A percentile compares a stretch with the other conserved stretches of the same genome.
Conservation (phyloP, 2,329 filamentous ascomycete species). For the Clonostachys sp. region DNA sequence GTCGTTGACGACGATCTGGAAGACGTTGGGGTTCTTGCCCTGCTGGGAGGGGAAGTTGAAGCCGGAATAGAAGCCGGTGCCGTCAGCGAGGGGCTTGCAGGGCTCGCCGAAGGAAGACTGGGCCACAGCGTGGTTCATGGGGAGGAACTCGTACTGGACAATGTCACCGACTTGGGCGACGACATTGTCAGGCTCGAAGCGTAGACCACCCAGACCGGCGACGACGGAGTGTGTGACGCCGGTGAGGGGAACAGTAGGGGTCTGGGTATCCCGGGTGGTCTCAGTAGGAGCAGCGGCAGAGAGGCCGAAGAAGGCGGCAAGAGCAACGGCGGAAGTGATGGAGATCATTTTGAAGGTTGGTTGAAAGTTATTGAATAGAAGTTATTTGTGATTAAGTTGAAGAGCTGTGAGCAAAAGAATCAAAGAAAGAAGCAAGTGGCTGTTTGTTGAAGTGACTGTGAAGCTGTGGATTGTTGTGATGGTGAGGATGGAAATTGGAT, state of each 20-base stretch:
- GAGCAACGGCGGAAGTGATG: slow-evolving; percentile 28
- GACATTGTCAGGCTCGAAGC: slow-evolving; percentile 45
- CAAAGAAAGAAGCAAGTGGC: too few species aligned
- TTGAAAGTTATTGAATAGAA: background rate
- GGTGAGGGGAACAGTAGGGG: slow-evolving; percentile 26
- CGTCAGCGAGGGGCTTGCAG: slow-evolving; percentile 30
- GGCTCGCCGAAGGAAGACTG: slow-evolving; percentile 35
- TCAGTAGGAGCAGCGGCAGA: slow-evolving; percentile 19
- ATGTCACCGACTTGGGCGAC: slow-evolving; percentile 42
- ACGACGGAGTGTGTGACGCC: slow-evolving; percentile 39
- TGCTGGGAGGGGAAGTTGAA: slow-evolving; percentile 32
- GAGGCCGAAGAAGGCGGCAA: slow-evolving; percentile 35
- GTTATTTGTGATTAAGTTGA: too few species aligned
- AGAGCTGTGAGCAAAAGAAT: too few species aligned
- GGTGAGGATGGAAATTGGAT: too few species aligned
- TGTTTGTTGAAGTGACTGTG: too few species aligned
- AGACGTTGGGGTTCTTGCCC: slow-evolving; percentile 30
- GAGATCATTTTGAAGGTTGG: slow-evolving; percentile 1
- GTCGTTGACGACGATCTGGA: slow-evolving; percentile 36
- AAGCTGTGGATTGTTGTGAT: too few species aligned
- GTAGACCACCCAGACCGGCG: slow-evolving; percentile 37
- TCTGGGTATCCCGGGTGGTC: slow-evolving; percentile 14
- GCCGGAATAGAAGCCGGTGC: slow-evolving; percentile 36
- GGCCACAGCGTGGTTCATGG: slow-evolving; percentile 43
- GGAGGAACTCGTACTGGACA: slow-evolving; percentile 51